Base-by-base conservation (phyloP, 2,329 filamentous ascomycete genomes). In the Rutstroemia sydowiana region DNA sequence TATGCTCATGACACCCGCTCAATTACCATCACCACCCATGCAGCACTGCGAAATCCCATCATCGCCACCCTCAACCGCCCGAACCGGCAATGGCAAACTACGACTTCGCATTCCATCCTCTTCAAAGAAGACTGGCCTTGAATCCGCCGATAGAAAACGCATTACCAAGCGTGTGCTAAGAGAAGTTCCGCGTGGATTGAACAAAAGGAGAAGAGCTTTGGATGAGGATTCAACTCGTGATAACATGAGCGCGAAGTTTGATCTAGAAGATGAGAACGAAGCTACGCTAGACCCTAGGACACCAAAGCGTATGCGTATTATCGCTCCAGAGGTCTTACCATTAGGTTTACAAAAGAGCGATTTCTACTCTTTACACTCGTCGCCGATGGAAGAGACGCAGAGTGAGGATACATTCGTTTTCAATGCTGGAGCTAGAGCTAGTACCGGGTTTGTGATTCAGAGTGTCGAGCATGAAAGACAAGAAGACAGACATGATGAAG, bases 291-390 rank as follows among this genome's bases (percentile, higher is more conserved):
- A 37, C 1, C 65, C 65, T 2, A 71, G 73, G 41, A 84, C 81
- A 8, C 81, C 81, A 0, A 82, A 82, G 66, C 75, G 80, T 49
- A 71, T 75, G 54, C 48, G 48, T 21, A 77, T 79, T 57, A 75
- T 83, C 51, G 79, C 79, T 28, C 81, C 81, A 1, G 78, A 78
- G 59, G 70, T 73, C n/a, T 65, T 84, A 0, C 81, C 81, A 5
- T 71, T 82, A 1, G 81, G 81, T 3, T 72, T 84, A 10, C 78
- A 75, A 56, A 74, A 79, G 26, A 67, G 72, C 32, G 79, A 84
- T 64, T 84, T 77, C 60, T 78, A 84, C 66, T 66, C 67, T 41
- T 63, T 81, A 31, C 70, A 75, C 64, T 52, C 61, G 50, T 56
- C 9, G 45, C 54, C 30, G 47, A 49, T n/a, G n/a, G n/a, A n/a